Conservation (phyloP, 768 basidiomycete genomes). For the Rubroboletus pulcherrimus region DNA sequence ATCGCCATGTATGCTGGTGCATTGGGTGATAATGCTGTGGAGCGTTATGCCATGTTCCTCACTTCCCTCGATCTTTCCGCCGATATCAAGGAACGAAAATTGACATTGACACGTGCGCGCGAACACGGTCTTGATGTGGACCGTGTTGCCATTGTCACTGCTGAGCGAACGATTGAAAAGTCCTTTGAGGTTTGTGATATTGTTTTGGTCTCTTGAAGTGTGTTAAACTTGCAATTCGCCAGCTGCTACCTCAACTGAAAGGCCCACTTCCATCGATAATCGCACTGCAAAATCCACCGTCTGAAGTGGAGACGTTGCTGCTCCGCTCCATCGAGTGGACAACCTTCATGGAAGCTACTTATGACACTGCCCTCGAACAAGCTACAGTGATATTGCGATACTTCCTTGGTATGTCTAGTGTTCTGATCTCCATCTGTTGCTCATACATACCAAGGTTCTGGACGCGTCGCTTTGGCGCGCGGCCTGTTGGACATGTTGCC, state of each 20-base stretch:
- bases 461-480: constrained; percentile 67
- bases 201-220: constrained; percentile 4
- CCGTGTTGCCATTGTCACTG: constrained; percentile 75
- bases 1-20: constrained; percentile 94
- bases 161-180: constrained; percentile 71
- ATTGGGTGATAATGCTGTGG: constrained; percentile 85
- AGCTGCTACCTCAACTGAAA: constrained; percentile 52
- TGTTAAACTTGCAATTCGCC: constrained; percentile 5
- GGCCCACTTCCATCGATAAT: constrained; percentile 63
- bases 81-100: constrained; percentile 59
- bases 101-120: constrained; percentile 69
- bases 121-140: constrained; percentile 84
- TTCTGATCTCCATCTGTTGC: neutral
- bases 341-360: constrained; percentile 69
- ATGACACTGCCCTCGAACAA: constrained; percentile 75
- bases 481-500: constrained; percentile 59
- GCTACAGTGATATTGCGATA: constrained; percentile 86
- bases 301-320: constrained; percentile 58
- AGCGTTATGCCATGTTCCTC: constrained; percentile 89
- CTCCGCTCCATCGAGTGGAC: constrained; percentile 95
- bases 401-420: constrained; percentile 68
- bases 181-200: constrained; percentile 53
- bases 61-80: constrained; percentile 66
- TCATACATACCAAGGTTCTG: constrained; percentile 48
- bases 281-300: constrained; percentile 50